Evolutionary conservation across 1,284 basidiomycete genomes (phyloP).

Genomic region (Boletus semigastroideus): DNA sequence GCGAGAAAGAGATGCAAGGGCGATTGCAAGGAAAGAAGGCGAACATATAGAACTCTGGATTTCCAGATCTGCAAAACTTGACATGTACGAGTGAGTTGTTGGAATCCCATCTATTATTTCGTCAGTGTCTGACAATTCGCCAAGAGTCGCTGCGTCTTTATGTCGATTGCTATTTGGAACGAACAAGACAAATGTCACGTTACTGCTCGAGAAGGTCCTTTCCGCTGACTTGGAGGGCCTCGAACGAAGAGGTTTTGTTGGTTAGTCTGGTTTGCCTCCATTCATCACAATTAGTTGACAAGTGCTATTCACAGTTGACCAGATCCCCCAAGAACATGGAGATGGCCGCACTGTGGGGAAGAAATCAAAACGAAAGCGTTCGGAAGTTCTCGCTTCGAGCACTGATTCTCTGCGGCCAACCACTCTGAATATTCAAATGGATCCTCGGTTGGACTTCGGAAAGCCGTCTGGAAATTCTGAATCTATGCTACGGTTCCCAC

Average conservation of each 20-base stretch:
- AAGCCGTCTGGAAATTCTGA: not conserved
- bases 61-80: not conserved
- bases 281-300: not conserved
- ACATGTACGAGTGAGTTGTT: conserved; percentile 4
- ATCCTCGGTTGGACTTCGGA: not conserved
- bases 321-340: not conserved
- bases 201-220: conserved; percentile 3
- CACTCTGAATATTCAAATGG: not conserved
- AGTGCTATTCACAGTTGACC: not conserved
- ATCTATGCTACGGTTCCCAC: not conserved
- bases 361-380: no score
- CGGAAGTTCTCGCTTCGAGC: not conserved
- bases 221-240: not conserved
- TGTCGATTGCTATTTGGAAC: conserved; percentile 2
- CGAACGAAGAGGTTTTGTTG: conserved; percentile 1
- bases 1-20: not conserved
- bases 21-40: not conserved
- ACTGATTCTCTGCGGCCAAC: not conserved
- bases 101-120: not conserved
- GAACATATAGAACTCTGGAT: not conserved
- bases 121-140: not conserved
- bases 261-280: not conserved
- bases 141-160: conserved; percentile 1
- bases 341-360: not conserved
- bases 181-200: not conserved